phyloP scores from a whole-genome alignment of 139 green algal genomes.

The Chlorella vulgaris region DNA sequence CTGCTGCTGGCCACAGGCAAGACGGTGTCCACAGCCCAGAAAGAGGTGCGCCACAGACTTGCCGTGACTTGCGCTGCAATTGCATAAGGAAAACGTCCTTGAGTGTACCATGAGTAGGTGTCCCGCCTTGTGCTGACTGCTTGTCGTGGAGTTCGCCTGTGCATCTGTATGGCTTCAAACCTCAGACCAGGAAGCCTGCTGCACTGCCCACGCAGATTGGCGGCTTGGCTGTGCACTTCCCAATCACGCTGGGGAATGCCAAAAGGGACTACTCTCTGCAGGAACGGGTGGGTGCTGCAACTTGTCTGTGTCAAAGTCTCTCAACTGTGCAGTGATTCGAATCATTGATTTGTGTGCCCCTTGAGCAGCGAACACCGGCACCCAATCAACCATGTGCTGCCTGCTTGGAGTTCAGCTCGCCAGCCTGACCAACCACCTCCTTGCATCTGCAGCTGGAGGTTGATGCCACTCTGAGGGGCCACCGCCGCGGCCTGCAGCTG shows the following conservation, averaged over 20 bases:
- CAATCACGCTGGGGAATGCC: background rate
- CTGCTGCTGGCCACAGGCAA: conserved; percentile 25
- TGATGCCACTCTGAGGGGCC: background rate
- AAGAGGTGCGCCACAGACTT: background rate
- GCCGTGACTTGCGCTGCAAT: background rate
- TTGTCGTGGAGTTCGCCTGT: too few species aligned
- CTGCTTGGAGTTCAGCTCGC: too few species aligned
- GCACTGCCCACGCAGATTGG: conserved; percentile 9
- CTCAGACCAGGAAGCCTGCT: background rate
- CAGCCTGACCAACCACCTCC: too few species aligned
- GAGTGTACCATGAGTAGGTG: too few species aligned
- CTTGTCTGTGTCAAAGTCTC: too few species aligned
- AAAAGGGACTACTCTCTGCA: background rate
- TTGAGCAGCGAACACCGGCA: too few species aligned
- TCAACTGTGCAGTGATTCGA: too few species aligned
- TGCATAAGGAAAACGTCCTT: too few species aligned
- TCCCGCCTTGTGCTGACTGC: too few species aligned
- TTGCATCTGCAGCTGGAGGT: conserved; percentile 8
- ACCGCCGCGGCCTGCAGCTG: background rate
- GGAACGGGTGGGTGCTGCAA: background rate
- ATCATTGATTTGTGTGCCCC: too few species aligned
- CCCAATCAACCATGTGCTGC: too few species aligned
- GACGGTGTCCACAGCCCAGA: background rate
- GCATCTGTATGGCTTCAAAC: too few species aligned
- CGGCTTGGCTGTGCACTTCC: background rate